A percentile compares a stretch with the other conserved stretches of the same genome.
Conservation (phyloP, 176 grass and related monocot genomes). For the Rhynchospora pubera region DNA sequence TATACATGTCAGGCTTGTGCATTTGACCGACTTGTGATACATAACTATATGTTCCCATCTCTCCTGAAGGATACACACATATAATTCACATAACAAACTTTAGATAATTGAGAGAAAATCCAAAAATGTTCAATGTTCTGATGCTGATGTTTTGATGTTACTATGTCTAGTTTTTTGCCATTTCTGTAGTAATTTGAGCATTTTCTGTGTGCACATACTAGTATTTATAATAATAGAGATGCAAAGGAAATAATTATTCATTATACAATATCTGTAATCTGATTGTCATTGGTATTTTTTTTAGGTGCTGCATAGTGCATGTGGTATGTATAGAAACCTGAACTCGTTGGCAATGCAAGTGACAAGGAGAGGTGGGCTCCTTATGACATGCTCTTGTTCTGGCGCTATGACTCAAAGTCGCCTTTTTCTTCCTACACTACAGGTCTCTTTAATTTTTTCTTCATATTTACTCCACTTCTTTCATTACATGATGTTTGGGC, state of each 20-base stretch:
- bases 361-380: conserved; percentile 62
- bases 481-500: neutral
- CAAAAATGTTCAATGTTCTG: too few relatives aligned
- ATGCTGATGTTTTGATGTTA: neutral
- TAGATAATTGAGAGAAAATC: too few relatives aligned
- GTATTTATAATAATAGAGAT: neutral
- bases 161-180: neutral
- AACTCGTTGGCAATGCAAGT: conserved; percentile 86
- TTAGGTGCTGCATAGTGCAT: conserved; percentile 86
- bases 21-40: too few relatives aligned
- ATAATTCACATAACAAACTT: too few relatives aligned
- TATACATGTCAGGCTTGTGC: too few relatives aligned
- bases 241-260: neutral
- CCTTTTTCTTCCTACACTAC: conserved; percentile 64
- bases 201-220: neutral
- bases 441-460: conserved; percentile 33
- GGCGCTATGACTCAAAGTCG: conserved; percentile 97
- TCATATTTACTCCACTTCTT: neutral
- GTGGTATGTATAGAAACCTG: conserved; percentile 87
- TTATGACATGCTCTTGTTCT: conserved; percentile 96
- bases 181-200: neutral
- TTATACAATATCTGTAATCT: neutral
- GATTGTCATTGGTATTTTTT: conserved; percentile 10
- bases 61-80: too few relatives aligned
- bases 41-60: too few relatives aligned